A percentile compares a stretch with the other conserved stretches of the same genome.
Evolutionary conservation across 768 basidiomycete genomes (phyloP).

Genomic region (Amanita rubescens): DNA sequence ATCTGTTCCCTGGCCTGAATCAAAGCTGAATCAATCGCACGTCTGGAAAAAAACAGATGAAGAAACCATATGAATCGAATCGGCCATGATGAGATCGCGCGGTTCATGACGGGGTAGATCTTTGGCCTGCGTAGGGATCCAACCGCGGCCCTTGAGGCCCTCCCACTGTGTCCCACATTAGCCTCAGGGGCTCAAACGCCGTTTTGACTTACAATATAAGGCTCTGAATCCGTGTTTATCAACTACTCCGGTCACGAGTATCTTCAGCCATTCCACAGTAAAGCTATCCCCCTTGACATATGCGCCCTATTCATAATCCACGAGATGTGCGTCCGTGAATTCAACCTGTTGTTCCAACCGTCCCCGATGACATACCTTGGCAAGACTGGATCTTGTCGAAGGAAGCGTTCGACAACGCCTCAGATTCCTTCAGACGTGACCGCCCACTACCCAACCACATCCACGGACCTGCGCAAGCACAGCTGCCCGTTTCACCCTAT

Average conservation of each 20-base stretch:
- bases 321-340: no score
- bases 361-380: no score
- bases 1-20: constrained; percentile 13
- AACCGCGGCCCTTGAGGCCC: not conserved
- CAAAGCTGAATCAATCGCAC: not conserved
- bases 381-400: constrained; percentile 18
- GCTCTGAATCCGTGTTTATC: constrained; percentile 12
- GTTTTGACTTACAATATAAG: not conserved
- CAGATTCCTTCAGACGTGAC: no score
- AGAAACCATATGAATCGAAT: not conserved
- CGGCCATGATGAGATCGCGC: not conserved
- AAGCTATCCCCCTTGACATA: not conserved
- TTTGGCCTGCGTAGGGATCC: not conserved
- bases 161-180: constrained; percentile 11
- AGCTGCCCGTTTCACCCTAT: constrained; percentile 8
- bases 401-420: no score
- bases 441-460: constrained; percentile 9
- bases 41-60: not conserved
- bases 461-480: not conserved
- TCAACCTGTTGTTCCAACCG: no score
- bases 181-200: no score
- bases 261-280: constrained; percentile 14
- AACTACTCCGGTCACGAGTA: constrained; percentile 17
- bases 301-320: no score
- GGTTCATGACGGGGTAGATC: not conserved